phyloP scores from a whole-genome alignment of 352 stramenopile genomes.

The Phytophthora meadii region DNA sequence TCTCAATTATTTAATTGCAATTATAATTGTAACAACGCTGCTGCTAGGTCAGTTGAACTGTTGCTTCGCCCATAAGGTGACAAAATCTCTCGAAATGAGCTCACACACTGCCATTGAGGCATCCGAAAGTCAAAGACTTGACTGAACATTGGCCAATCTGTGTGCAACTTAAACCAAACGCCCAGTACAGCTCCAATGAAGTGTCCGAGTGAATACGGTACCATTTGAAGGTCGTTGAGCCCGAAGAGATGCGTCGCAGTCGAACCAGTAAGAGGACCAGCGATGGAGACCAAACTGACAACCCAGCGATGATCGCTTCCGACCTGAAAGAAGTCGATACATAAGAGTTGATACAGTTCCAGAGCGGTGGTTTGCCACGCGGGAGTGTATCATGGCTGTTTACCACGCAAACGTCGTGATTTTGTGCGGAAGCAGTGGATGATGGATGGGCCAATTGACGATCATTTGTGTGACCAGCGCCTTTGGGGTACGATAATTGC shows the following conservation, averaged over 20 bases:
- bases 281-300: conserved; percentile 59
- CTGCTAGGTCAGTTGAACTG: conserved; percentile 50
- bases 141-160: conserved; percentile 39
- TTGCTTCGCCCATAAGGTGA: conserved; percentile 49
- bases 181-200: conserved; percentile 37
- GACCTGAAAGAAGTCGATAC: conserved; percentile 61
- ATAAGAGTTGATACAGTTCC: conserved; percentile 77
- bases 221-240: conserved; percentile 31
- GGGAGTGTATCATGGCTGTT: conserved; percentile 74
- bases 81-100: conserved; percentile 40
- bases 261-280: conserved; percentile 58
- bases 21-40: too few relatives aligned
- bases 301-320: conserved; percentile 65
- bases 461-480: too few relatives aligned
- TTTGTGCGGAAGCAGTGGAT: conserved; percentile 87
- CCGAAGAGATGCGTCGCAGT: conserved; percentile 38
- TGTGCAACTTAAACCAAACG: conserved; percentile 59
- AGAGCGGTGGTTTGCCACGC: conserved; percentile 45
- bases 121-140: conserved; percentile 66
- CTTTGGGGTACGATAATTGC: conserved; percentile 58
- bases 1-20: too few relatives aligned
- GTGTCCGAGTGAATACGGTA: conserved; percentile 37
- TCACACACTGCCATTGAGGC: conserved; percentile 52
- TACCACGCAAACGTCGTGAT: conserved; percentile 61
- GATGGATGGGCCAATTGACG: too few relatives aligned